Conservation (phyloP, 2,329 filamentous ascomycete genomes). For the Davidsoniella neocaledoniae region DNA sequence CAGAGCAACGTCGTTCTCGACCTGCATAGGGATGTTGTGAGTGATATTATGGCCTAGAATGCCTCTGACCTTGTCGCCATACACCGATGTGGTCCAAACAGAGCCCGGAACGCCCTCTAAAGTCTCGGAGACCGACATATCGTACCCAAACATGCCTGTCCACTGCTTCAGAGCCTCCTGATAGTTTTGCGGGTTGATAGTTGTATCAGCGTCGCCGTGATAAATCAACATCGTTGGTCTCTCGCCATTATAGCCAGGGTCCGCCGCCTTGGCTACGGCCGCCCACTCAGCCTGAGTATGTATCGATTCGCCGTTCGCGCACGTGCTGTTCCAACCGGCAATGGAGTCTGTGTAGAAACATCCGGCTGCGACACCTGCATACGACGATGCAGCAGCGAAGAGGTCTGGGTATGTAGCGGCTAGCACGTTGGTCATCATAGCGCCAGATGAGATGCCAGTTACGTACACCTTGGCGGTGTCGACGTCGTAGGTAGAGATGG, state of each 20-base stretch:
- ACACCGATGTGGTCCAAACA: constrained; percentile 24
- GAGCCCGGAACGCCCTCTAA: constrained; percentile 21
- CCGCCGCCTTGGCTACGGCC: constrained; percentile 18
- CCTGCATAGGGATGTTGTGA: no score
- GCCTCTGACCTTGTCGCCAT: constrained; percentile 19
- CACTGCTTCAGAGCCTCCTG: constrained; percentile 40
- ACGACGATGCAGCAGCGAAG: constrained; percentile 33
- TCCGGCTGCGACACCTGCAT: constrained; percentile 37
- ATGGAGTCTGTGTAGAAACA: constrained; percentile 31
- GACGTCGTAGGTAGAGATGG: constrained; percentile 33
- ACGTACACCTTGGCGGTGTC: constrained; percentile 35
- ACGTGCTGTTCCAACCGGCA: constrained; percentile 37
- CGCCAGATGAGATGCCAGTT: constrained; percentile 31
- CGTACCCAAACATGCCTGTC: constrained; percentile 31
- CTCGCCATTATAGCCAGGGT: constrained; percentile 30
- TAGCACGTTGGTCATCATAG: constrained; percentile 31
- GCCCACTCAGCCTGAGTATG: constrained; percentile 26
- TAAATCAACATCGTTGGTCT: constrained; percentile 42
- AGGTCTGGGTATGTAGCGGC: constrained; percentile 37
- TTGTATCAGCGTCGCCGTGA: constrained; percentile 35
- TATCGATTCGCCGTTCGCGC: constrained; percentile 31
- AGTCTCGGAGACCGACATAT: constrained; percentile 18
- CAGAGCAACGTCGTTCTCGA: no score
- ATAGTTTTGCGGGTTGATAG: constrained; percentile 35
- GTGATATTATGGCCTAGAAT: constrained; percentile 15